Evolutionary conservation across 2,329 filamentous ascomycete genomes (phyloP).

Genomic region (Pestalotiopsis fici): DNA sequence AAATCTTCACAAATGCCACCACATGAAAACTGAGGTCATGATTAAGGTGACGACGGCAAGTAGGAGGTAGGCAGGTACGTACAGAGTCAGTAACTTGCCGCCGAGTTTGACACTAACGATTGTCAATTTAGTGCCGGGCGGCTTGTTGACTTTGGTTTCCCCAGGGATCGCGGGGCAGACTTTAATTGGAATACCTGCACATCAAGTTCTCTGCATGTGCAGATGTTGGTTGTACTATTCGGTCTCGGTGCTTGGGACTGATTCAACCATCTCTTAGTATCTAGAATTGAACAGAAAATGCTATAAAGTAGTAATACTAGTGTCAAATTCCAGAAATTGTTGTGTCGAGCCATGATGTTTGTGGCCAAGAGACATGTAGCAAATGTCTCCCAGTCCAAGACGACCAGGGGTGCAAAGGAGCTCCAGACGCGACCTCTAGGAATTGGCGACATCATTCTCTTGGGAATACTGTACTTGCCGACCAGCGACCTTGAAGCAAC

Average conservation of each 20-base stretch:
- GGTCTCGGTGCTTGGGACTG: too few species aligned
- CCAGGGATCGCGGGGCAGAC: conserved; percentile 11
- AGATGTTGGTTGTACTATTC: too few species aligned
- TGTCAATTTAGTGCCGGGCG: not conserved
- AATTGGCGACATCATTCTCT: conserved; percentile 3
- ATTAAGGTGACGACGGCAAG: not conserved
- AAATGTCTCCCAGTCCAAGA: not conserved
- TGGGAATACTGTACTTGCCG: not conserved
- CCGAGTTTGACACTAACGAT: not conserved
- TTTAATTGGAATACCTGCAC: not conserved
- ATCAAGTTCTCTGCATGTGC: not conserved
- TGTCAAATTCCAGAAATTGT: too few species aligned
- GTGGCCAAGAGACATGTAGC: not conserved
- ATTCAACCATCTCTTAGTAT: too few species aligned
- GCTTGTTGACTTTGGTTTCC: conserved; percentile 14
- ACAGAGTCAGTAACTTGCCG: not conserved
- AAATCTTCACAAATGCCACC: not conserved
- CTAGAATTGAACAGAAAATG: too few species aligned
- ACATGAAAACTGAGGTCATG: not conserved
- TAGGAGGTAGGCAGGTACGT: not conserved
- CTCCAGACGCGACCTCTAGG: not conserved
- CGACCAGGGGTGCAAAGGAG: not conserved
- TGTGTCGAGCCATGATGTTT: not conserved
- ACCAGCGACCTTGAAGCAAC: not conserved
- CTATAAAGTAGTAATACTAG: too few species aligned